Base-by-base conservation (phyloP, 352 stramenopile species). In the Globisporangium radiosum region DNA sequence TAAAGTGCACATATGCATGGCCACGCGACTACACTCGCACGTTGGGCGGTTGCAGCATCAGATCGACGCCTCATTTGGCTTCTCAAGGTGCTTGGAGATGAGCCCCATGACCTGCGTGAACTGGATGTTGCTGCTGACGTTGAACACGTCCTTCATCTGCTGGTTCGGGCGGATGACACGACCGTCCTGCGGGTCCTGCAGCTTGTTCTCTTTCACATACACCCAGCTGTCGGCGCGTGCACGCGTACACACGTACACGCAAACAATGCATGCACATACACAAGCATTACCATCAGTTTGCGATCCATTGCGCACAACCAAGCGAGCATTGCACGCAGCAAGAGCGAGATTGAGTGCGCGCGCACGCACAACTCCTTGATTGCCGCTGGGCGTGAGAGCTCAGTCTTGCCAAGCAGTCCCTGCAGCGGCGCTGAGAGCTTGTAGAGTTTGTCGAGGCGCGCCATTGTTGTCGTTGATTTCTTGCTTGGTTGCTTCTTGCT, bases 291-390 rank as follows among this genome's bases (percentile, higher is more conserved):
- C 25, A 25, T 25, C 11, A 54, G 25, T 63, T 36, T 17, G 7
- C 10, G 9, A 49, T 4, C 13, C 14, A 65, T 36, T n/a, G 45
- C 4, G 25, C 36, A 14, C 50, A 43, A 13, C 9, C 36, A n/a
- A 52, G 39, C 17, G 17, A 39, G n/a, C 2, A 14, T 11, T 56
- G 11, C 25, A 39, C 7, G 50, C 25, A 45, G 5, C 19, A 11
- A n/a, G 8, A 37, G 25, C 25, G 25, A 2, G 25, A 25, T 25
- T 25, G 25, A 25, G 25, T 25, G 25, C 25, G 1, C 3, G 8
- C 6, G 36, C 19, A 88, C 79, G 60, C 54, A 92, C 82, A 92
- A 90, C 49, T 92, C 82, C 60, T 92, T 92, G 14, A 89, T 61
- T 11, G 82, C 82, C 6, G 74, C 78, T 1, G 76, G 76, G 13